These are phyloP conservation scores for Musa schizocarpa DNA, from an alignment of 176 grass and related monocot species.

Conservation along the genomic window DNA sequence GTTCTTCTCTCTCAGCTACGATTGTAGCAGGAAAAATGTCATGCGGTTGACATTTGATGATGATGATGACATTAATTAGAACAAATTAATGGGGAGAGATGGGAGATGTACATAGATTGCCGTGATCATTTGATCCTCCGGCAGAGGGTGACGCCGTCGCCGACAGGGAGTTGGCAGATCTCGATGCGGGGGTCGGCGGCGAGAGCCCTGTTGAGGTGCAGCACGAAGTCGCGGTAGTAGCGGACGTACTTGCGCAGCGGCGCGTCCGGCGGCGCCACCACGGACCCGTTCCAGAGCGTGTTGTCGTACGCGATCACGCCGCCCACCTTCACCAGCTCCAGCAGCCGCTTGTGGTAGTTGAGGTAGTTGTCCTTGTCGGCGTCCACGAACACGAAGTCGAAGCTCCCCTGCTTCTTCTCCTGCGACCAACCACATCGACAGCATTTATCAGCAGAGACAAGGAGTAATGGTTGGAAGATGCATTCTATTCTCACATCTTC, in stretches of 20 bases:
- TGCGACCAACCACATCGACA: constrained; percentile 7
- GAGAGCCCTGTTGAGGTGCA: not conserved
- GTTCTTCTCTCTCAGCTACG: too few relatives aligned
- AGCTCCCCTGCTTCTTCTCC: constrained; percentile 46
- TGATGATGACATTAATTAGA: too few relatives aligned
- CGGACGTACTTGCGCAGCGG: constrained; percentile 84
- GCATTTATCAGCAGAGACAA: not conserved
- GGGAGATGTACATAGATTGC: not conserved
- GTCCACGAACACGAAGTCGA: constrained; percentile 92
- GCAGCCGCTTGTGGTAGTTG: constrained; percentile 85
- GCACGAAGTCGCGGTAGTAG: constrained; percentile 77
- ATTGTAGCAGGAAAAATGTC: too few relatives aligned
- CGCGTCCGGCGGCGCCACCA: constrained; percentile 75
- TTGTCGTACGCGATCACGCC: constrained; percentile 92
- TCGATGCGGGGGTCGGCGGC: not conserved
- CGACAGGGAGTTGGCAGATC: constrained; percentile 2
- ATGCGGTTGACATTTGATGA: too few relatives aligned
- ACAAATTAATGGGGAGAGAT: not conserved
- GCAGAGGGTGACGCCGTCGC: constrained; percentile 1
- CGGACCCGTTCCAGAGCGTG: constrained; percentile 90
- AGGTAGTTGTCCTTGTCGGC: constrained; percentile 99
- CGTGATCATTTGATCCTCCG: not conserved
- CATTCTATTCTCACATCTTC: not conserved
- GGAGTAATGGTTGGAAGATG: not conserved
- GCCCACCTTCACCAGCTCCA: constrained; percentile 73